Conservation (phyloP, 768 basidiomycete genomes). For the Suillus bovinus region DNA sequence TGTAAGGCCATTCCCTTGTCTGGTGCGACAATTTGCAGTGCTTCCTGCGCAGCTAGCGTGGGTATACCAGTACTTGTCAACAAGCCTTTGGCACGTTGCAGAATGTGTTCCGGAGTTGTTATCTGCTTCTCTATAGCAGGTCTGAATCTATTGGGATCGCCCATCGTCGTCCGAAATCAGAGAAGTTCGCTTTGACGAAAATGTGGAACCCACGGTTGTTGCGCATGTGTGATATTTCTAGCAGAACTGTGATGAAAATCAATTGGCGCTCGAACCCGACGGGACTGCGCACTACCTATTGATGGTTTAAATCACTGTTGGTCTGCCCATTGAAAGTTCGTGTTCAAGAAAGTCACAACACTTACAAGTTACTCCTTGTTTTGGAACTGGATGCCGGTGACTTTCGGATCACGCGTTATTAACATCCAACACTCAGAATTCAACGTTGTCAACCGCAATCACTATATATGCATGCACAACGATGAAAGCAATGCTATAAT, state of each 20-base stretch:
- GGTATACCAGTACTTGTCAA: conserved; percentile 33
- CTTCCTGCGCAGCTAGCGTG: conserved; percentile 11
- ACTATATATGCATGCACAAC: too few species aligned
- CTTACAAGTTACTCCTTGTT: too few species aligned
- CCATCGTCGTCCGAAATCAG: not conserved
- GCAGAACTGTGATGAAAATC: not conserved
- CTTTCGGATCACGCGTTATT: too few species aligned
- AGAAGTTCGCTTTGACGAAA: not conserved
- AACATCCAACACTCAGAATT: too few species aligned
- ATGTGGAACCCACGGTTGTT: not conserved
- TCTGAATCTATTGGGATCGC: not conserved
- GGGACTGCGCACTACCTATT: not conserved
- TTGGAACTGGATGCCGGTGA: too few species aligned
- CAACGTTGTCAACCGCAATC: too few species aligned
- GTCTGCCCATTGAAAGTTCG: too few species aligned
- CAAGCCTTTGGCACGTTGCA: conserved; percentile 42
- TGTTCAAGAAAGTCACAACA: too few species aligned
- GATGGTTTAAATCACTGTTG: not conserved
- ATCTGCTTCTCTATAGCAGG: conserved; percentile 4
- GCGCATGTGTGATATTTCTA: not conserved
- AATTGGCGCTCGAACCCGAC: not conserved
- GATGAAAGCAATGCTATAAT: too few species aligned
- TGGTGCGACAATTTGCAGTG: conserved; percentile 18
- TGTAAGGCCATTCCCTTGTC: conserved; percentile 2
- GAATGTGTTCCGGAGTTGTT: conserved; percentile 21